Evolutionary conservation across 805 yeast species (phyloP), one percentile per base, ranked within the genome.

Genomic region (Sugiyamaella mastotermitis): DNA sequence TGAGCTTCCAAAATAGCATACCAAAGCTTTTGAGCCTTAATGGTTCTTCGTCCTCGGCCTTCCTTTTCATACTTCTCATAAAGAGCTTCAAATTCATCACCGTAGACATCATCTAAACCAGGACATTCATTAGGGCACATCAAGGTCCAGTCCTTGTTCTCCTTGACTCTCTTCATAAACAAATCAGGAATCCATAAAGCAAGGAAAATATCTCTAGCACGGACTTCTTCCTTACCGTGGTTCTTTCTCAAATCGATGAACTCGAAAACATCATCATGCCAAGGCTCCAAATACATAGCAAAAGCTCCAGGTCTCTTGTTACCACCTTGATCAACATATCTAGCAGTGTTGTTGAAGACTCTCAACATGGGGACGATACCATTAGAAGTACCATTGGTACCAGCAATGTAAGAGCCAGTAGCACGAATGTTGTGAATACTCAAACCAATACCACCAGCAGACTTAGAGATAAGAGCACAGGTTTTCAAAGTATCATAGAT

Each of bases 311-410:
- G 98, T 55, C 98, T 72, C 63, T 88, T 88, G 65, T 90, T 90
- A 40, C 97, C 97, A 46, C 98, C 98, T 69, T 90, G 98, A 55
- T 90, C 97, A 29, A 90, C 97, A 56, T 88, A 90, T 51, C 96
- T 76, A 14, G 98, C 97, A 18, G 97, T 87, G 64, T 86, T 83
- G 68, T 90, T 90, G 67, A 80, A 90, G 7, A 90, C 97, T 51
- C 95, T 77, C 19, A 90, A 67, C 97, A 90, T 87, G n/a, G 98
- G 98, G 29, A 88, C 80, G 34, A 90, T 65, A 26, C 98, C 98
- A 51, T 80, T 85, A 2, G 97, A 86, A 8, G 83, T 77, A 38
- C 97, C 98, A 57, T 85, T 85, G 5, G 97, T 80, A 40, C 95
- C 94, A 18, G 94, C 81, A 49, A 90, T 87, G 58, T 80, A 79